Evolutionary conservation across 164 flowering plant species (phyloP), one percentile per base, ranked within the genome.

Genomic region (Euptelea pleiosperma): DNA sequence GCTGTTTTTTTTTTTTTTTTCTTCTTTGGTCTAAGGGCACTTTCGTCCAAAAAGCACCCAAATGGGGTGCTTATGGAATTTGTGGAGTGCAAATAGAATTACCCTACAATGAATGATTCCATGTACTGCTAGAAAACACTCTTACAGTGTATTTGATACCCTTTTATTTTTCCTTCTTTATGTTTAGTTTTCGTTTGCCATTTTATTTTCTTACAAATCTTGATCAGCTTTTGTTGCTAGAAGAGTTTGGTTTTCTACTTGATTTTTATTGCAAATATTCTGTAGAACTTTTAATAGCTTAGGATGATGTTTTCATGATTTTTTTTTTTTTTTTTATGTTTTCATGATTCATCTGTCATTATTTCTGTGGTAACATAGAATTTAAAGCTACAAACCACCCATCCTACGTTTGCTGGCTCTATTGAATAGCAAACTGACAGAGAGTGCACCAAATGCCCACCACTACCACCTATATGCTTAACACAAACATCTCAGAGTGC

Each of bases 331-430:
- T n/a, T n/a, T n/a, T n/a, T n/a, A n/a, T 37, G 18, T 4, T 36
- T 53, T 53, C 44, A 35, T 53, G 44, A 35, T 36, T 21, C n/a
- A 18, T 53, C 30, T 53, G n/a, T n/a, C n/a, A n/a, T n/a, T n/a
- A n/a, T n/a, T n/a, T n/a, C n/a, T 35, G 30, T 8, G 4, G 28
- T 53, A 11, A 21, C 22, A 21, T 36, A 15, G 2, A 8, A 18
- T 34, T 34, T 9, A 22, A n/a, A 0, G 37, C 18, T 53, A 25
- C 25, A 26, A 25, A 15, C n/a, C n/a, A n/a, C n/a, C n/a, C n/a
- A n/a, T n/a, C n/a, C n/a, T n/a, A n/a, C n/a, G n/a, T n/a, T n/a
- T n/a, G n/a, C n/a, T n/a, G n/a, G n/a, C n/a, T n/a, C n/a, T n/a
- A n/a, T n/a, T n/a, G n/a, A n/a, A n/a, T n/a, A n/a, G n/a, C n/a